Evolutionary conservation across 768 basidiomycete genomes (phyloP), one percentile per base, ranked within the genome.

Genomic region (Hypholoma fasciculare): DNA sequence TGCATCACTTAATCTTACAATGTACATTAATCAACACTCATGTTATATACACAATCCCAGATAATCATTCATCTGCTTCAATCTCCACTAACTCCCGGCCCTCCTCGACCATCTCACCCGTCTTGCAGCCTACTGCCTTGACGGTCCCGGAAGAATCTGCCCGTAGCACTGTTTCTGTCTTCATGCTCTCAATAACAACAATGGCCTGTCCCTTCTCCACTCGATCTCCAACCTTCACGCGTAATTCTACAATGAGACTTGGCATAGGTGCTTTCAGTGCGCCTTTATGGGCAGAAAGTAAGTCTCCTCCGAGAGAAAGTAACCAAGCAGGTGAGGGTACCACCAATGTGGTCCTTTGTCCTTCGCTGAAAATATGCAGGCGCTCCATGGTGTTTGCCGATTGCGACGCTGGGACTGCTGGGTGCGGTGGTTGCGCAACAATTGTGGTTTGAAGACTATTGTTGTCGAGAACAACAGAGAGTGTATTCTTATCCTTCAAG

Each of bases 181-280:
- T 98, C 95, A 97, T 98, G 67, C 94, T 96, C 75, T 96, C 95
- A 67, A 96, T 73, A 5, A 96, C 85, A 30, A 94, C 86, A 8
- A 94, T 80, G 7, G 83, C 84, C 67, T 95, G 90, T 0, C 92
- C 93, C 66, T 83, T 87, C 73, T 88, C 86, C 40, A 97, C 90
- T 13, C 72, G 76, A 52, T 96, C 89, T 4, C 94, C 95, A 1
- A 82, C 76, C 58, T 79, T 80, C 36, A 96, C 94, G 16, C 81
- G 82, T 51, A 97, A 89, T 54, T 96, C 93, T 4, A 97, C 94
- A 1, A 97, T 88, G 50, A 94, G 80, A 69, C 92, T 92, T n/a
- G 94, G 94, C 91, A 94, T 94, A 13, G 95, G 94, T 4, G 92
- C 90, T 58, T 84, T 82, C 63, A 94, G 70, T 14, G 85, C 84